Conservation (phyloP, 2,329 filamentous ascomycete species). For the Diaporthe citriasiana region DNA sequence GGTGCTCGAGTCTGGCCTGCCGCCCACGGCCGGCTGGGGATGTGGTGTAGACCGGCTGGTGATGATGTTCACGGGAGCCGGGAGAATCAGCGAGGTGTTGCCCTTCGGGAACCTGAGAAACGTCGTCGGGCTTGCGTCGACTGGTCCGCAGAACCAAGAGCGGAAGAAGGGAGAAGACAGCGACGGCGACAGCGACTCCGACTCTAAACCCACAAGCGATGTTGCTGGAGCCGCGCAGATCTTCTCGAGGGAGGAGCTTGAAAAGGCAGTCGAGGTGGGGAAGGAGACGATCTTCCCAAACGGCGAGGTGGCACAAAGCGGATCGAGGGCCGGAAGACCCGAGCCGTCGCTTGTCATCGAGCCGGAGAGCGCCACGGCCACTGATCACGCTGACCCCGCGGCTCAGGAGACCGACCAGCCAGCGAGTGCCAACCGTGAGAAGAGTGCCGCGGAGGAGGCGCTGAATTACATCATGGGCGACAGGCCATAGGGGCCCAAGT, state of each 20-base stretch:
- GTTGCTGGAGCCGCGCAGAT: background rate
- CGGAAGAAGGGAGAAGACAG: background rate
- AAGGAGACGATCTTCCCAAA: background rate
- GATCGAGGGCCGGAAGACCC: background rate
- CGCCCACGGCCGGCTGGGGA: constrained; percentile 97
- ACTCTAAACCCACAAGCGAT: background rate
- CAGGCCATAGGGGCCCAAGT: background rate
- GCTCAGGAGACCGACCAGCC: background rate
- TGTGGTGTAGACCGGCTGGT: constrained; percentile 91
- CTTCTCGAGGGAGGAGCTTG: background rate
- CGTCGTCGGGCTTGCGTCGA: constrained; percentile 67
- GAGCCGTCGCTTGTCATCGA: background rate
- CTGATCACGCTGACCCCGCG: background rate
- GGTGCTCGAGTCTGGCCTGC: constrained; percentile 88
- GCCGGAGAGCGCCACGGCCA: background rate
- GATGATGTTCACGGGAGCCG: constrained; percentile 88
- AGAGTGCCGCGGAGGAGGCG: constrained; percentile 2
- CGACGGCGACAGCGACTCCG: constrained; percentile 9
- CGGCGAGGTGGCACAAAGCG: background rate
- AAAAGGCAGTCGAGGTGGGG: background rate
- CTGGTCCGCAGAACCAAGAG: constrained; percentile 33
- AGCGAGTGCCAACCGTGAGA: background rate
- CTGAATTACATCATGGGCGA: constrained; percentile 12
- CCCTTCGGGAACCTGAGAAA: constrained; percentile 88
- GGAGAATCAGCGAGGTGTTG: constrained; percentile 87